Percentiles rank a stretch among this genome's conserved stretches.
Evolutionary conservation across 164 flowering plant species (phyloP).

Genomic region (Nelumbo lutea): DNA sequence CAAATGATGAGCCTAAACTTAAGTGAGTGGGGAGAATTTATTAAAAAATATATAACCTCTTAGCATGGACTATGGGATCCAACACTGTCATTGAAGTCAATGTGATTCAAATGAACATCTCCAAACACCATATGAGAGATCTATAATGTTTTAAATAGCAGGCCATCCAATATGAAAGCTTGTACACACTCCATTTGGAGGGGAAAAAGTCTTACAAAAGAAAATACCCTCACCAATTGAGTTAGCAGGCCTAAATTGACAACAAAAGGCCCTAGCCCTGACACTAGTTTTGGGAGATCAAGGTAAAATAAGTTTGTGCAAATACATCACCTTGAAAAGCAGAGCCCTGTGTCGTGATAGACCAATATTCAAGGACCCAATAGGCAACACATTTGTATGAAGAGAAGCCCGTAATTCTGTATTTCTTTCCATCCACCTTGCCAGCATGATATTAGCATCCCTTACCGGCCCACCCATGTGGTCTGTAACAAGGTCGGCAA

Average conservation of each 20-base stretch:
- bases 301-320: not conserved
- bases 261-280: too few species aligned
- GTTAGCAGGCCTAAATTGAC: not conserved
- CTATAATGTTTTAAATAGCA: too few species aligned
- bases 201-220: not conserved
- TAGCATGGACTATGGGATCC: too few species aligned
- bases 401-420: constrained; percentile 71
- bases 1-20: too few species aligned
- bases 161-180: too few species aligned
- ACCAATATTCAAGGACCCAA: constrained; percentile 84
- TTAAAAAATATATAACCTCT: too few species aligned
- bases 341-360: constrained; percentile 91
- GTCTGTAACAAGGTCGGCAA: constrained; percentile 86
- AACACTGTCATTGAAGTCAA: too few species aligned
- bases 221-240: not conserved
- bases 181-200: too few species aligned
- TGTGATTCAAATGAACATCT: too few species aligned
- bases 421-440: constrained; percentile 83
- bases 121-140: too few species aligned
- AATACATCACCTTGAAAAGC: constrained; percentile 79
- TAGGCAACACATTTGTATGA: constrained; percentile 76
- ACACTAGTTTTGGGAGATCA: not conserved
- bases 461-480: constrained; percentile 97
- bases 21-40: too few species aligned
- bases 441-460: constrained; percentile 76